phyloP scores from a whole-genome alignment of 768 basidiomycete genomes.

The Cystofilobasidium bisporidii region DNA sequence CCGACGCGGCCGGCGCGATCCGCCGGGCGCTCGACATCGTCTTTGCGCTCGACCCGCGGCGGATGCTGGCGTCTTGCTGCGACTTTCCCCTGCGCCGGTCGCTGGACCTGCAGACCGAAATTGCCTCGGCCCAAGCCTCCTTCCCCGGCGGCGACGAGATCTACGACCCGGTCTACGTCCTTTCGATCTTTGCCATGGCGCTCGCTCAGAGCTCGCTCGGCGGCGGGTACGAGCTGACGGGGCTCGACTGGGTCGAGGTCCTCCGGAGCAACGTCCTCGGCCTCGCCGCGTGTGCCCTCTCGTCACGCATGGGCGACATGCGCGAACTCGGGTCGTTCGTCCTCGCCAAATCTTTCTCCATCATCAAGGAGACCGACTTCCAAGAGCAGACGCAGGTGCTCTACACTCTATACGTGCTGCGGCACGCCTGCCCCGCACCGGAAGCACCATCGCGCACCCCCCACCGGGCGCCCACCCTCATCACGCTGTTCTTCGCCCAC shows the following conservation, averaged over 20 bases:
- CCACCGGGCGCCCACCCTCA: conserved; percentile 61
- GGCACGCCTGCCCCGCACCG: conserved; percentile 48
- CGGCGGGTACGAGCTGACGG: conserved; percentile 42
- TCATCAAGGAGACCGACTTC: conserved; percentile 57
- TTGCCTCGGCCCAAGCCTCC: not conserved
- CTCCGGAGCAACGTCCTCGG: conserved; percentile 71
- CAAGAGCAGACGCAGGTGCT: conserved; percentile 67
- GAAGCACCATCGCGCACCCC: conserved; percentile 38
- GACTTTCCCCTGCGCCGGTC: conserved; percentile 60
- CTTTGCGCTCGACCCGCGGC: conserved; percentile 57
- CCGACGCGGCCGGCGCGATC: conserved; percentile 41
- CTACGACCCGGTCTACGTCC: conserved; percentile 73
- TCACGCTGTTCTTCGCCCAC: conserved; percentile 72
- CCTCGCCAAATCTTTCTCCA: conserved; percentile 53
- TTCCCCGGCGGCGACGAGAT: conserved; percentile 42
- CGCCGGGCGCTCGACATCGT: conserved; percentile 53
- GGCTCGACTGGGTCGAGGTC: conserved; percentile 73
- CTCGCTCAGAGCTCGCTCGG: conserved; percentile 45
- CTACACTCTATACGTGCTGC: conserved; percentile 59
- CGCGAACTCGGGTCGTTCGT: conserved; percentile 56
- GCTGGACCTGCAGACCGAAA: conserved; percentile 33
- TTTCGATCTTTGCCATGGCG: conserved; percentile 57
- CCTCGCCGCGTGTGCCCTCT: conserved; percentile 61
- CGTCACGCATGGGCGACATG: conserved; percentile 53
- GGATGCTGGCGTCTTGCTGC: conserved; percentile 61